Base-by-base conservation (phyloP, 257 asterid genomes). In the Hygrophila difformis region DNA sequence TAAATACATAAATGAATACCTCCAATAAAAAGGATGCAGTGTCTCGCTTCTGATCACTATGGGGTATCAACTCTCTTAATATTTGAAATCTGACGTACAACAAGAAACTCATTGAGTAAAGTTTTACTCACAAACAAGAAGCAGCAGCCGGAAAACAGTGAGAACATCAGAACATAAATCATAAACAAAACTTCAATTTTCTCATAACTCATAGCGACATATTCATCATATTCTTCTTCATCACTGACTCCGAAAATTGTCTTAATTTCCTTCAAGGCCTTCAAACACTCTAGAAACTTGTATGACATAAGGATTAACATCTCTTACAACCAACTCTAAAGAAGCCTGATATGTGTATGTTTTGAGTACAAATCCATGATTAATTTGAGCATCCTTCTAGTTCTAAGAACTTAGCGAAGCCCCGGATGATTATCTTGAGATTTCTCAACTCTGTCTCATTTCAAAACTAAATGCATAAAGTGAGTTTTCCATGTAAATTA, bases 1-100 rank as follows among this genome's bases (percentile, higher is more conserved):
- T 26, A 26, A 26, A 26, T 26, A 3, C 4, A 26, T 26, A 26
- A 26, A 26, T 26, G 18, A n/a, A 15, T 43, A 75, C 93, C 88
- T 81, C 93, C 51, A 68, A 61, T 46, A 81, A 62, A 51, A 81
- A 78, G 1, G 93, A 77, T 2, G 93, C 85, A 28, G 93, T 81
- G 57, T 81, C 88, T 56, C 93, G 63, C 69, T 78, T 81, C 57
- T 74, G 84, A 58, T 81, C 82, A 35, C 82, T 51, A 39, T 75
- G 43, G 15, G 93, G 93, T 62, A 81, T 78, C 62, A 81, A 60
- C 33, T 72, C 79, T 72, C 93, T 72, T 72, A 81, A 65, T 39
- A 65, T 57, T 62, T 75, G 93, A 70, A 71, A 81, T 53, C 93
- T 81, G 72, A 29, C 22, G 39, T 15, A 15, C 5, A n/a, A 9